Conservation (phyloP, 2,329 filamentous ascomycete genomes). For the Fusarium nurragi region DNA sequence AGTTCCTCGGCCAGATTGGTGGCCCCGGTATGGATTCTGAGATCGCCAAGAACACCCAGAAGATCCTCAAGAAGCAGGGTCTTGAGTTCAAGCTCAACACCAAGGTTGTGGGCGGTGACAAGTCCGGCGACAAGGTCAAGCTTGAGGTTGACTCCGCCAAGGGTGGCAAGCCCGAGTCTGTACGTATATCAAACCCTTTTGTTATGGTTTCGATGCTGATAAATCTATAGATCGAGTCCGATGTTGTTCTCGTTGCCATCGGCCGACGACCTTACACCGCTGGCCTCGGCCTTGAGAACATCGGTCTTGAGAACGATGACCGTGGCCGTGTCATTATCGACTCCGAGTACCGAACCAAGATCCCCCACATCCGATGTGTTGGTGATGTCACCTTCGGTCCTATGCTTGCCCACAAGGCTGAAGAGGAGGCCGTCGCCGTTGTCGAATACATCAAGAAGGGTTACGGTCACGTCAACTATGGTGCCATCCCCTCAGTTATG, state of each 20-base stretch:
- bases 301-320: conserved; percentile 91
- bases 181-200: conserved; percentile 57
- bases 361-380: conserved; percentile 95
- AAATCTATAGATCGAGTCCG: conserved; percentile 78
- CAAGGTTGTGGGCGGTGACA: conserved; percentile 90
- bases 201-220: conserved; percentile 35
- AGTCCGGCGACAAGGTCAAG: conserved; percentile 78
- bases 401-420: conserved; percentile 99
- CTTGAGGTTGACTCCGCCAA: conserved; percentile 91
- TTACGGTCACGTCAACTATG: conserved; percentile 98
- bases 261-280: conserved; percentile 94
- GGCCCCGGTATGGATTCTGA: conserved; percentile 97
- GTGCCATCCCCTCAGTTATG: conserved; percentile 97
- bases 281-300: conserved; percentile 91
- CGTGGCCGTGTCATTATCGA: conserved; percentile 96
- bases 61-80: conserved; percentile 94
- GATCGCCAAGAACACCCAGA: conserved; percentile 90
- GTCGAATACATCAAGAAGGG: conserved; percentile 98
- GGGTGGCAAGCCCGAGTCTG: conserved; percentile 92
- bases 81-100: conserved; percentile 98
- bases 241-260: conserved; percentile 96
- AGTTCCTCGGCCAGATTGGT: conserved; percentile 95
- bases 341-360: conserved; percentile 97
- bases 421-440: conserved; percentile 95
- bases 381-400: conserved; percentile 97